Evolutionary conservation across 768 basidiomycete genomes (phyloP).

Genomic region (Trametes cubensis): DNA sequence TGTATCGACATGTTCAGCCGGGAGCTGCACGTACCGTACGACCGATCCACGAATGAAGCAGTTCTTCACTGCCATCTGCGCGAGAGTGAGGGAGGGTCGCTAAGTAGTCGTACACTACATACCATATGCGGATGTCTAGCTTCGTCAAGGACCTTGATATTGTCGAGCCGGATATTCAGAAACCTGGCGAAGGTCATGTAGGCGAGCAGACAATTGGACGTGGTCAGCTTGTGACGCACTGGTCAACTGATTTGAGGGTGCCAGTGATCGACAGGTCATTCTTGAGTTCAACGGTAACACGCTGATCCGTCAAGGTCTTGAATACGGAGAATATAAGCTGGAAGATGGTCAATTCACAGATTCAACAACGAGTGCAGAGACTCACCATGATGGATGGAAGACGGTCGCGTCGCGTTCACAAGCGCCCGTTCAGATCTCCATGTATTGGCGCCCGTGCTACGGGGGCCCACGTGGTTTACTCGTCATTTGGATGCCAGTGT

Average conservation of each 20-base stretch:
- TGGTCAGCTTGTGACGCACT: conserved; percentile 56
- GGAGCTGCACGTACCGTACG: conserved; percentile 95
- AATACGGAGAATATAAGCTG: conserved; percentile 97
- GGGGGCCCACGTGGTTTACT: not conserved
- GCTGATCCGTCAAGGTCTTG: conserved; percentile 97
- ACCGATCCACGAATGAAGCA: conserved; percentile 99
- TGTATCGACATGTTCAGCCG: conserved; percentile 91
- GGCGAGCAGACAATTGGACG: not conserved
- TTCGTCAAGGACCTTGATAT: conserved; percentile 90
- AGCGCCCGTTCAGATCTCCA: not conserved
- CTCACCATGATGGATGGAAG: conserved; percentile 9
- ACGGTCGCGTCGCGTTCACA: not conserved
- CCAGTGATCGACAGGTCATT: conserved; percentile 98
- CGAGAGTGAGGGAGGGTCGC: not conserved
- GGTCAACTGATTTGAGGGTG: conserved; percentile 95
- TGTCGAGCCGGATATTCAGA: conserved; percentile 94
- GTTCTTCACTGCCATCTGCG: conserved; percentile 96
- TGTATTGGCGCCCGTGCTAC: too few relatives aligned
- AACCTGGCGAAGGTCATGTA: conserved; percentile 52
- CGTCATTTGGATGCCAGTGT: too few relatives aligned
- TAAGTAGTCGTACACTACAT: conserved; percentile 33
- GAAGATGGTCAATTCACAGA: not conserved
- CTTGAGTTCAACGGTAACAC: conserved; percentile 96
- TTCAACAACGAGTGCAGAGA: not conserved
- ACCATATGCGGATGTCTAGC: conserved; percentile 98